Conservation (phyloP, 768 basidiomycete genomes). For the Phylloporus arenicola region DNA sequence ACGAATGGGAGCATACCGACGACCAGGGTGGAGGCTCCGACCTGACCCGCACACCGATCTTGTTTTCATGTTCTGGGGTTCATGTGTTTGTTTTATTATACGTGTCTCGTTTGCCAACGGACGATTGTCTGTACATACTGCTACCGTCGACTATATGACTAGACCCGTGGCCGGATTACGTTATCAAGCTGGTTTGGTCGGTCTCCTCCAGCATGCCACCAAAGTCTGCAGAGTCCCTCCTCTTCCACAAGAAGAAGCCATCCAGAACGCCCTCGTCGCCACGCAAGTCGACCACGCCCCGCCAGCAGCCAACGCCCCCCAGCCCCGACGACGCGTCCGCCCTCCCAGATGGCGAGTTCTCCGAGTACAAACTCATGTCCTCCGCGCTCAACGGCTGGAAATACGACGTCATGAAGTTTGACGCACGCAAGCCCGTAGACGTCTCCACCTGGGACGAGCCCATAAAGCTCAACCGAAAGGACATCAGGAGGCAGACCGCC, state of each 20-base stretch:
- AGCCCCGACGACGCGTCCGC: constrained; percentile 44
- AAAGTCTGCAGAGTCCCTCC: constrained; percentile 42
- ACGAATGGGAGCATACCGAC: constrained; percentile 36
- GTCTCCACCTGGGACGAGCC: constrained; percentile 64
- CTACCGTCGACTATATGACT: constrained; percentile 11
- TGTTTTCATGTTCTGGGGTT: constrained; percentile 9
- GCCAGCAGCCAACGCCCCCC: constrained; percentile 37
- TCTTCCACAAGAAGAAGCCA: constrained; percentile 64
- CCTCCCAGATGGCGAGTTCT: constrained; percentile 63
- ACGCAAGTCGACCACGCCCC: constrained; percentile 36
- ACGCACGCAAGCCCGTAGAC: constrained; percentile 67
- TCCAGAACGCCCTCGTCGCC: constrained; percentile 18
- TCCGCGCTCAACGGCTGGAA: constrained; percentile 82
- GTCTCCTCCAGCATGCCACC: constrained; percentile 20
- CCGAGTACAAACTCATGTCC: constrained; percentile 76
- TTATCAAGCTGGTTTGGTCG: constrained; percentile 15
- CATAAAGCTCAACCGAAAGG: constrained; percentile 85
- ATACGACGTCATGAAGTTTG: constrained; percentile 91
- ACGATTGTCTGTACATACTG: constrained; percentile 30
- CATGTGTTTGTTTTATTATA: constrained; percentile 14
- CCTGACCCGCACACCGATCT: constrained; percentile 18
- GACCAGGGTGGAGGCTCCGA: constrained; percentile 40
- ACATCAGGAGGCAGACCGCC: constrained; percentile 50
- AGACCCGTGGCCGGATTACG: constrained; percentile 21
- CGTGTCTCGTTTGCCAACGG: constrained; percentile 21